These are phyloP conservation scores for Candida odintsovae DNA, from an alignment of 805 yeast genomes.

Conservation along the genomic window DNA sequence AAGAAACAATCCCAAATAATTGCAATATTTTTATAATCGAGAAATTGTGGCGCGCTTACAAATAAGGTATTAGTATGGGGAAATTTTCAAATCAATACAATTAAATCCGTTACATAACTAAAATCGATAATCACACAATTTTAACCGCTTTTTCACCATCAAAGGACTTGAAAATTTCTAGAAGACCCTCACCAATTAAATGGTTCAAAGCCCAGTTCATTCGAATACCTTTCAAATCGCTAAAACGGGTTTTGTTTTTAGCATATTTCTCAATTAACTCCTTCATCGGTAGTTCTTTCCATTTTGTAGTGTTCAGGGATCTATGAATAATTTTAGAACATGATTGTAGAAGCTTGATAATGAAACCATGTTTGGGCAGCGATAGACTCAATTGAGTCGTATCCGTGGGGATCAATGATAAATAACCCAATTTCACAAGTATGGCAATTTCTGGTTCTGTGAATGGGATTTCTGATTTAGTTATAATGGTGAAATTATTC, in stretches of 20 bases:
- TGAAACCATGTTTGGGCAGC: conserved; percentile 46
- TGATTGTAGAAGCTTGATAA: conserved; percentile 36
- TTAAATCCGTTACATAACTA: too few species aligned
- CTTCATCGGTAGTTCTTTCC: conserved; percentile 39
- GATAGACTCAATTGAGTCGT: conserved; percentile 33
- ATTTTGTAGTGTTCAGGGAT: conserved; percentile 29
- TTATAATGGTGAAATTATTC: not conserved
- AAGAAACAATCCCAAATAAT: too few species aligned
- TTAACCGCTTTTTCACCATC: conserved; percentile 30
- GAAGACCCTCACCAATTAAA: conserved; percentile 44
- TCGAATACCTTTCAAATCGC: conserved; percentile 46
- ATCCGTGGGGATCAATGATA: conserved; percentile 35
- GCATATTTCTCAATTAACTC: conserved; percentile 41
- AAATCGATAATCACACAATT: too few species aligned
- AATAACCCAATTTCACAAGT: conserved; percentile 36
- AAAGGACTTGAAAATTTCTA: conserved; percentile 48
- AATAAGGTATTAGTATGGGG: too few species aligned
- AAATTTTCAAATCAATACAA: too few species aligned
- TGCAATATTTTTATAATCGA: not conserved
- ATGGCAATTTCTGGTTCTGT: conserved; percentile 21
- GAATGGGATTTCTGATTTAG: conserved; percentile 5
- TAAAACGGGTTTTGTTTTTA: conserved; percentile 35
- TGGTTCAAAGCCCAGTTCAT: conserved; percentile 46
- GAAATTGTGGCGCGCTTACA: not conserved
- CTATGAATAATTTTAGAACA: conserved; percentile 41